phyloP scores from a whole-genome alignment of 306 rosid genomes.

The Rosa rugosa region DNA sequence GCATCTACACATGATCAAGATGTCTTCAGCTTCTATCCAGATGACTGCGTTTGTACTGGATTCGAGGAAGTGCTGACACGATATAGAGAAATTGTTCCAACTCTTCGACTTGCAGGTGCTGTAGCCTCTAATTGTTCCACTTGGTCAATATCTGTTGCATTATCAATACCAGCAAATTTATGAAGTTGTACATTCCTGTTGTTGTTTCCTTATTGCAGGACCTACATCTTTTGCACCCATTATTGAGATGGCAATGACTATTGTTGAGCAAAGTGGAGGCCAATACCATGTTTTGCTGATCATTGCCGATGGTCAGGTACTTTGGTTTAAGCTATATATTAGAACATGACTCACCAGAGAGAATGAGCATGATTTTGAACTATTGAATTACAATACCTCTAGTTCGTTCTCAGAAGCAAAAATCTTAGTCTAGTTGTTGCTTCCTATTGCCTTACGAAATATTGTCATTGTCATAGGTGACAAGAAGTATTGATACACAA shows the following conservation, averaged over 20 bases:
- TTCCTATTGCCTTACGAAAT: constrained; percentile 7
- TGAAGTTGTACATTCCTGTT: neutral
- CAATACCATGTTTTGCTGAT: constrained; percentile 89
- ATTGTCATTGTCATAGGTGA: constrained; percentile 51
- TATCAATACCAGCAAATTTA: neutral
- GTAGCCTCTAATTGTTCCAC: constrained; percentile 2
- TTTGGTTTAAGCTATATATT: neutral
- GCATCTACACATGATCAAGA: constrained; percentile 86
- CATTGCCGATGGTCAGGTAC: constrained; percentile 96
- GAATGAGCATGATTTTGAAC: neutral
- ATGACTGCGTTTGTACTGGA: constrained; percentile 59
- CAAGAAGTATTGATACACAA: constrained; percentile 74
- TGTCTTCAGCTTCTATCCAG: constrained; percentile 67
- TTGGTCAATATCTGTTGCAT: neutral
- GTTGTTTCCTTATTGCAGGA: constrained; percentile 42
- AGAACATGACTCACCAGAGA: neutral
- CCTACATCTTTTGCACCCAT: constrained; percentile 95
- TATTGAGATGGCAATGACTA: constrained; percentile 84
- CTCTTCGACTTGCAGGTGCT: constrained; percentile 72
- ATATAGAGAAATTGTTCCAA: constrained; percentile 72
- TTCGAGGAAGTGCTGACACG: constrained; percentile 72
- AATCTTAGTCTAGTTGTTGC: constrained; percentile 1
- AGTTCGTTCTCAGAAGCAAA: neutral
- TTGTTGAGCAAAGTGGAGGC: constrained; percentile 86
- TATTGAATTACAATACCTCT: neutral